phyloP scores from a whole-genome alignment of 768 basidiomycete species.

The Suillus luteus region DNA sequence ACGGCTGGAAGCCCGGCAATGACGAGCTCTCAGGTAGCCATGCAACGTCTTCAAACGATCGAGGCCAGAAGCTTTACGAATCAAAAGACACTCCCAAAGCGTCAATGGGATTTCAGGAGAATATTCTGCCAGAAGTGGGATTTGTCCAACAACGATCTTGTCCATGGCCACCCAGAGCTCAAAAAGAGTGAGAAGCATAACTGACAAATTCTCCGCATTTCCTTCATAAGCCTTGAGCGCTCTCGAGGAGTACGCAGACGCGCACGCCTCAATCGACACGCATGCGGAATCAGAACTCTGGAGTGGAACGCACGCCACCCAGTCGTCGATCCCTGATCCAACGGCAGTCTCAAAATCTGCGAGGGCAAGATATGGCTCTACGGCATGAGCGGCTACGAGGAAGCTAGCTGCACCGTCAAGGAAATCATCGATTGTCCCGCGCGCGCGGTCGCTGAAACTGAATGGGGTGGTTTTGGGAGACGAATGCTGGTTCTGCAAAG shows the following conservation, averaged over 20 bases:
- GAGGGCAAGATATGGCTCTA: constrained; percentile 24
- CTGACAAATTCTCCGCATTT: constrained; percentile 42
- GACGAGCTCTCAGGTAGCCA: constrained; percentile 36
- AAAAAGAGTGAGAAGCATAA: constrained; percentile 42
- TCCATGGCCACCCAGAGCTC: constrained; percentile 44
- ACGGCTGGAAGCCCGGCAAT: constrained; percentile 13
- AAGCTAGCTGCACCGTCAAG: constrained; percentile 16
- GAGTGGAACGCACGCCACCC: constrained; percentile 29
- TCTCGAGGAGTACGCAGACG: constrained; percentile 28
- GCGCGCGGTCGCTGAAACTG: constrained; percentile 7
- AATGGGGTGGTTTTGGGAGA: neutral
- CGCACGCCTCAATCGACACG: constrained; percentile 24
- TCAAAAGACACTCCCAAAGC: constrained; percentile 30
- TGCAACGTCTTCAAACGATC: constrained; percentile 29
- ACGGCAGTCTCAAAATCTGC: constrained; percentile 40
- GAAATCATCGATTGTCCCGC: constrained; percentile 23
- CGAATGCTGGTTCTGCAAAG: constrained; percentile 12
- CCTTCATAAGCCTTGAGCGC: constrained; percentile 30
- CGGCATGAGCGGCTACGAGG: constrained; percentile 13
- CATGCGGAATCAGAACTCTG: constrained; percentile 17
- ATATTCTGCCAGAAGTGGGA: constrained; percentile 32
- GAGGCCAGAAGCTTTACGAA: constrained; percentile 32
- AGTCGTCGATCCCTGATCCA: constrained; percentile 35
- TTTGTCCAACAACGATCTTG: constrained; percentile 20
- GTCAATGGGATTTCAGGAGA: constrained; percentile 34